Evolutionary conservation across 23 red algal genomes (phyloP), one percentile per base, ranked within the genome.

Genomic region (Gracilaria gracilis): DNA sequence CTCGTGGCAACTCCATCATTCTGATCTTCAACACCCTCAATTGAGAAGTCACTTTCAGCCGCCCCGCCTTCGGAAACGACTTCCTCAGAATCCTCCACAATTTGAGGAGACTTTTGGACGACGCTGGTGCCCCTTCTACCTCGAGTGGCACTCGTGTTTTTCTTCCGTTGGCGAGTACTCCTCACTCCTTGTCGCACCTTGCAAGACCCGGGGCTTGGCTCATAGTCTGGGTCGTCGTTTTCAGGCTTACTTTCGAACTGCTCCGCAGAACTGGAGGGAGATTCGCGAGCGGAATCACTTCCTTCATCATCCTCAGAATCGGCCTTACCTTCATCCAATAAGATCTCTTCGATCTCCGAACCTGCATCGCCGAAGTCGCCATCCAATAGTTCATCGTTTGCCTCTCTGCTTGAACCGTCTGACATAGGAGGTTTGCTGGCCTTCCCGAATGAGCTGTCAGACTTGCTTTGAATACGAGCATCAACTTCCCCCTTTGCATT

Each of bases 261-360:
- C 64, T 1, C 32, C 0, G 64, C 32, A 7, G 64, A 36, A 69
- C 31, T 69, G 64, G 64, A 38, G 11, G 17, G 51, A 20, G 64
- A 69, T 32, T 69, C 64, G 31, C 11, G 64, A 7, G 27, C 64
- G 32, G 64, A 69, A 14, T 19, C 64, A 16, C 27, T 36, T 0
- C 32, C 64, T 6, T 32, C 64, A 37, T 69, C 16, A 14, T 69
- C 64, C 5, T 69, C 64, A 36, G 64, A 17, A 2, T 69, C 64
- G 32, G 64, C 64, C 64, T 69, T 69, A 0, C 64, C 64, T 38
- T 69, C 64, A 11, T 69, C 64, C 64, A 69, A 14, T 7, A 69
- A 32, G 31, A 69, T 69, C 16, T 36, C 64, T 20, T 69, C 64
- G 31, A 36, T 36, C 64, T 69, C 64, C 64, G 33, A 17, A 69